Evolutionary conservation across 306 rosid species (phyloP), one percentile per base, ranked within the genome.

Genomic region (Castanopsis chinensis): DNA sequence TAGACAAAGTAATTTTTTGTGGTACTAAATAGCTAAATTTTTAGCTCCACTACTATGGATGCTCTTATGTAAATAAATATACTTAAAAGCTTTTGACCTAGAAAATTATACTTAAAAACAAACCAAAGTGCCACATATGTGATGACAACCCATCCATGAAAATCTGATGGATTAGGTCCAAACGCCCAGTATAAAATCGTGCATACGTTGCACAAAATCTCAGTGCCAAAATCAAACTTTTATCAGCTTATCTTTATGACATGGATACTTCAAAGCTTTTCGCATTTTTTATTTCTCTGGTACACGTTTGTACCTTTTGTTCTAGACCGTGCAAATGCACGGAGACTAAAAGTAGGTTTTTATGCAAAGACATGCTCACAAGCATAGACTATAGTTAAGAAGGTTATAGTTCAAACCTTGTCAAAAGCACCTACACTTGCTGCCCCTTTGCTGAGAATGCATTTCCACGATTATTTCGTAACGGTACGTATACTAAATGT

Each of bases 391-490:
- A 76, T 82, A 23, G 77, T 82, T 4, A 37, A 65, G 21, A 20
- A 61, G 53, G 78, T 84, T 2, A 80, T 81, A 0, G n/a, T 32
- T 18, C 7, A 21, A 3, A 84, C 58, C 63, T 6, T 87, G 12
- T 71, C 72, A 18, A 35, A 55, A 43, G 20, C 71, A 8, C 85
- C 86, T 23, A 32, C 79, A 6, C 77, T 87, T 37, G 86, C 86
- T 5, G 86, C 86, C 43, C 56, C 85, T 70, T 69, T 87, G 17
- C 21, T 84, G 70, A 84, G 90, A 52, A 52, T 84, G 85, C 86
- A 84, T n/a, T 87, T 67, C 64, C 90, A 84, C 32, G 88, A 87
- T 75, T 82, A 86, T 72, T 87, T 84, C 37, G 85, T 84, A 37
- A 74, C 82, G 85, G 90, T 87, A 79, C 33, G 74, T 61, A n/a